Base-by-base conservation (phyloP, 441 rosid species). In the Pelargonium australe region DNA sequence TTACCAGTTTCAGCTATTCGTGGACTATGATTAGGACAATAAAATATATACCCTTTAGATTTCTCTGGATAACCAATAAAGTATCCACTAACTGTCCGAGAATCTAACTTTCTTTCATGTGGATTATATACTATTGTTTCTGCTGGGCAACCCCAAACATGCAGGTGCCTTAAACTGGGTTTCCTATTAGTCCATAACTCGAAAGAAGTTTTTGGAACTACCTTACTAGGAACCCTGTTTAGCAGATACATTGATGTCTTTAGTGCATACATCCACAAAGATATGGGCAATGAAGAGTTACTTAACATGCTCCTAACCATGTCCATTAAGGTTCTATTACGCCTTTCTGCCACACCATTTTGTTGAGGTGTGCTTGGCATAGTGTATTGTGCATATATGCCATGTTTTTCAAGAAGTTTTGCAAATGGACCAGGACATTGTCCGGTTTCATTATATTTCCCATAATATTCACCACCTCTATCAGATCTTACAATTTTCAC, bases 41-140 rank as follows among this genome's bases (percentile, higher is more conserved):
- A 65, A 65, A 65, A 65, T 25, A 0, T 41, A 65, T 41, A 40
- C 53, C 4, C 0, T 65, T 65, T 65, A 9, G 53, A 64, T 40
- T 64, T 64, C 51, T 64, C 23, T 64, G 67, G 67, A 16, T 64
- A 64, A 64, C 49, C 67, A 34, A 64, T 64, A 2, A 64, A 37
- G 51, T 37, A 64, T 12, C 49, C 67, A 64, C 28, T 37, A 14
- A 37, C 19, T 6, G 1, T 62, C 3, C 34, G 10, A 16, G 28
- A 62, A 20, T 62, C 65, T 28, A 62, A 20, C 19, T 62, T 62
- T 13, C 19, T 4, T 20, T 20, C 23, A 20, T 20, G 23, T 20
- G 23, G 23, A 20, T 20, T 20, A 20, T 20, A 20, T 20, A 62
- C 31, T 20, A 3, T 16, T 62, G 13, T 1, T 62, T 62, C 65